These are phyloP conservation scores for Melastoma candidum DNA, from an alignment of 441 rosid species.

Conservation along the genomic window DNA sequence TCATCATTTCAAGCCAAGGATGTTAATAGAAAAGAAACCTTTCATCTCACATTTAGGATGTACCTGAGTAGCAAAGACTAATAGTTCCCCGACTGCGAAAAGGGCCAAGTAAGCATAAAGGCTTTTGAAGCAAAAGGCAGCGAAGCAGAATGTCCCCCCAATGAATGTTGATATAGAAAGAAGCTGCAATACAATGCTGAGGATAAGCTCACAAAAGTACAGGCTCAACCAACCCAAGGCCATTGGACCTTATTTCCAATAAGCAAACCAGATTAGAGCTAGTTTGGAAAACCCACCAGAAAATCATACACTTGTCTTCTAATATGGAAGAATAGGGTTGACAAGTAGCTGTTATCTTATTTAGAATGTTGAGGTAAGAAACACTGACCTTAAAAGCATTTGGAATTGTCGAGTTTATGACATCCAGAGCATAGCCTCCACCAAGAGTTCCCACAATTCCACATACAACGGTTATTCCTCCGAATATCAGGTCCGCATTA, in stretches of 20 bases:
- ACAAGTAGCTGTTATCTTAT: neutral
- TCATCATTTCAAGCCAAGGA: too few relatives aligned
- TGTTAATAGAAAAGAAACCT: too few relatives aligned
- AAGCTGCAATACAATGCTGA: conserved; percentile 44
- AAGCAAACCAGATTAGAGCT: too few relatives aligned
- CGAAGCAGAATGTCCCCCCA: conserved; percentile 76
- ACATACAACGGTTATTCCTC: conserved; percentile 76
- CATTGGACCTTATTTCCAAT: too few relatives aligned
- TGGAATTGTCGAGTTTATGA: conserved; percentile 52
- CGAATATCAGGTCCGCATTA: conserved; percentile 78
- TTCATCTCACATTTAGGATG: neutral
- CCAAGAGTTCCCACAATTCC: conserved; percentile 81
- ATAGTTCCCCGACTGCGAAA: conserved; percentile 76
- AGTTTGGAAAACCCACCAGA: too few relatives aligned
- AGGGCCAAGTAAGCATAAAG: conserved; percentile 76
- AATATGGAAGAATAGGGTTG: too few relatives aligned
- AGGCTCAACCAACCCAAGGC: too few relatives aligned
- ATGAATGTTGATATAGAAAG: conserved; percentile 62
- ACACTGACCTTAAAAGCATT: conserved; percentile 77
- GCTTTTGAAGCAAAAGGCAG: conserved; percentile 79
- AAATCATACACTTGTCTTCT: too few relatives aligned
- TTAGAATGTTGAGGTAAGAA: neutral
- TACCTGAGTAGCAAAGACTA: conserved; percentile 91
- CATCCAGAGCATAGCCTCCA: conserved; percentile 73
- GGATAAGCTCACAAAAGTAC: neutral